Conservation (phyloP, 2,329 filamentous ascomycete genomes). For the Aspergillus sp. region DNA sequence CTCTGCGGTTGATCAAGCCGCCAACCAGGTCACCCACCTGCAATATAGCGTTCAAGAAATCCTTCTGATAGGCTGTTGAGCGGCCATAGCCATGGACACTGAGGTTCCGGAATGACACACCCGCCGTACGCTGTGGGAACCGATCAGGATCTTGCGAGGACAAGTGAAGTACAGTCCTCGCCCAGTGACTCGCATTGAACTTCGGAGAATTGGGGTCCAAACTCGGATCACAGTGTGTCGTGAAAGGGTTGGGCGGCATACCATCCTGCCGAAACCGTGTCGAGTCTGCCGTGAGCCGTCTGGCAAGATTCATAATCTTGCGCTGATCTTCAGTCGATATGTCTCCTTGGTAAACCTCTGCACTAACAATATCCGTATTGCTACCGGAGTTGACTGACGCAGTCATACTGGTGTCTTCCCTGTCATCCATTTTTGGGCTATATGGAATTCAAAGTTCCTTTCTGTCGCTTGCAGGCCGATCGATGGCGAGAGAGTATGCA, state of each 20-base stretch:
- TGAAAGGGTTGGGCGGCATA: constrained; percentile 5
- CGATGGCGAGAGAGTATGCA: too few species aligned
- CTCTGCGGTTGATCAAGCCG: background rate
- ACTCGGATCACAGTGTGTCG: background rate
- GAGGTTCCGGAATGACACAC: constrained; percentile 43
- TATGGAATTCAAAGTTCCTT: background rate
- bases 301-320: background rate
- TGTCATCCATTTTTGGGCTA: background rate
- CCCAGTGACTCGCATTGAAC: constrained; percentile 7
- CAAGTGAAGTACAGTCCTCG: background rate
- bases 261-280: background rate
- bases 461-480: too few species aligned
- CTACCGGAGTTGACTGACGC: background rate
- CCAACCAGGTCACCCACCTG: background rate
- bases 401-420: background rate
- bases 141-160: background rate
- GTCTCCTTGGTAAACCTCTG: background rate
- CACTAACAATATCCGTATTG: background rate
- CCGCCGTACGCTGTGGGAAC: constrained; percentile 17
- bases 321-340: background rate
- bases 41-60: background rate
- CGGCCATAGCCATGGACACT: constrained; percentile 43
- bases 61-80: constrained; percentile 36
- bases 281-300: constrained; percentile 1
- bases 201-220: constrained; percentile 8